A percentile compares a stretch with the other conserved stretches of the same genome.
Conservation (phyloP, 352 stramenopile species). For the Saprolegnia parasitica region DNA sequence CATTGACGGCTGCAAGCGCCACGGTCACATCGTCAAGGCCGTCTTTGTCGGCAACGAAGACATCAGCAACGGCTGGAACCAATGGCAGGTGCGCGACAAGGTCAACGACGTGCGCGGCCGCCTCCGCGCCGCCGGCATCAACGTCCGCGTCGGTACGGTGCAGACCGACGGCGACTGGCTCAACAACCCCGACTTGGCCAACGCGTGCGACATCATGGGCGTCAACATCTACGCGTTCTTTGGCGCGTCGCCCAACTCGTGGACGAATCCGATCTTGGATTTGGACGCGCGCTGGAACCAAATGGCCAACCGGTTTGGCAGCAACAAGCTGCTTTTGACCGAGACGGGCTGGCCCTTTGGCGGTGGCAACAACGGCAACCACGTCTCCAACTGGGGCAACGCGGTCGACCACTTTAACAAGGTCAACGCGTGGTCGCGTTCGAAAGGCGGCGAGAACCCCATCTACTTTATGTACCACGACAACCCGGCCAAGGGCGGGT, state of each 20-base stretch:
- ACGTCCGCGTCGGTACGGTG: conserved; percentile 50
- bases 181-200: conserved; percentile 32
- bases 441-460: background rate
- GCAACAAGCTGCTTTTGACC: conserved; percentile 32
- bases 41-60: conserved; percentile 75
- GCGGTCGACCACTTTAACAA: conserved; percentile 19
- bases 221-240: conserved; percentile 44
- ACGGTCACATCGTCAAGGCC: conserved; percentile 40
- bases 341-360: conserved; percentile 34
- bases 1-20: conserved; percentile 41
- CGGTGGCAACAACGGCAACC: conserved; percentile 19
- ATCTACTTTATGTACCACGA: conserved; percentile 29
- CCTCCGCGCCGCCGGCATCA: conserved; percentile 33
- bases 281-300: conserved; percentile 2
- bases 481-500: conserved; percentile 17
- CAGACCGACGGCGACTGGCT: conserved; percentile 46
- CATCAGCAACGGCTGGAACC: conserved; percentile 41
- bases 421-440: conserved; percentile 4
- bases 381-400: background rate
- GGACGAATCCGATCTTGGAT: conserved; percentile 27
- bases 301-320: conserved; percentile 23
- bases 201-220: conserved; percentile 35
- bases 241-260: conserved; percentile 17
- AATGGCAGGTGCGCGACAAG: background rate
- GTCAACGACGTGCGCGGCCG: conserved; percentile 46